Evolutionary conservation across 805 yeast genomes (phyloP).

Genomic region (Metschnikowia corniflorae): DNA sequence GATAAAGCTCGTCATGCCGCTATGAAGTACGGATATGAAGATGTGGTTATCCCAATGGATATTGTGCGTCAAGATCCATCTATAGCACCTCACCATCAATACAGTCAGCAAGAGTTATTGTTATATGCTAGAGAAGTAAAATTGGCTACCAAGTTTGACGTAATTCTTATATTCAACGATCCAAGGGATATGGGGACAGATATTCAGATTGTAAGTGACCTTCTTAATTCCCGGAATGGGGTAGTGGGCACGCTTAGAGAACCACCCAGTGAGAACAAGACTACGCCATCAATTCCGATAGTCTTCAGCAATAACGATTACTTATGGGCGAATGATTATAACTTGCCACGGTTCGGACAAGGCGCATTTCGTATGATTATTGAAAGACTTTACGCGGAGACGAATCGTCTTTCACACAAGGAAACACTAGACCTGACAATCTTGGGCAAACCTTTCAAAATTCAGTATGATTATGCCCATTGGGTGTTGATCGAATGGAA

Average conservation of each 20-base stretch:
- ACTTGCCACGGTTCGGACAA: conserved; percentile 80
- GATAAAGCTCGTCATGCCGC: conserved; percentile 75
- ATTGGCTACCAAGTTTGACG: conserved; percentile 53
- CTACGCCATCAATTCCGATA: conserved; percentile 60
- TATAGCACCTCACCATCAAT: conserved; percentile 68
- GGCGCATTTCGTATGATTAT: conserved; percentile 74
- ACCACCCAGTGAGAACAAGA: conserved; percentile 8
- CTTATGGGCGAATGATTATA: conserved; percentile 82
- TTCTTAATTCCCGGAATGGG: conserved; percentile 63
- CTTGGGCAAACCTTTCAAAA: conserved; percentile 76
- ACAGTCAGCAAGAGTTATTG: conserved; percentile 41
- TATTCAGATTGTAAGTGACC: conserved; percentile 69
- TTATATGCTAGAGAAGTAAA: conserved; percentile 35
- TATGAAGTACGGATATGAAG: conserved; percentile 67
- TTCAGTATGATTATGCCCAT: conserved; percentile 83
- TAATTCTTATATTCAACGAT: conserved; percentile 80
- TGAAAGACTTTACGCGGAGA: conserved; percentile 54
- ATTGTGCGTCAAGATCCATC: conserved; percentile 53
- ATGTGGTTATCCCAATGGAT: conserved; percentile 73
- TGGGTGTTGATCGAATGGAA: conserved; percentile 60
- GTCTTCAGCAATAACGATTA: conserved; percentile 81
- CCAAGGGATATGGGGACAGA: conserved; percentile 88
- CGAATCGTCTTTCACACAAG: conserved; percentile 41
- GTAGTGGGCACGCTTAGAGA: conserved; percentile 56
- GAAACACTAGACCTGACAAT: conserved; percentile 48